Evolutionary conservation across 208 protist genomes (phyloP).

Genomic region (Zelonia costaricensis): DNA sequence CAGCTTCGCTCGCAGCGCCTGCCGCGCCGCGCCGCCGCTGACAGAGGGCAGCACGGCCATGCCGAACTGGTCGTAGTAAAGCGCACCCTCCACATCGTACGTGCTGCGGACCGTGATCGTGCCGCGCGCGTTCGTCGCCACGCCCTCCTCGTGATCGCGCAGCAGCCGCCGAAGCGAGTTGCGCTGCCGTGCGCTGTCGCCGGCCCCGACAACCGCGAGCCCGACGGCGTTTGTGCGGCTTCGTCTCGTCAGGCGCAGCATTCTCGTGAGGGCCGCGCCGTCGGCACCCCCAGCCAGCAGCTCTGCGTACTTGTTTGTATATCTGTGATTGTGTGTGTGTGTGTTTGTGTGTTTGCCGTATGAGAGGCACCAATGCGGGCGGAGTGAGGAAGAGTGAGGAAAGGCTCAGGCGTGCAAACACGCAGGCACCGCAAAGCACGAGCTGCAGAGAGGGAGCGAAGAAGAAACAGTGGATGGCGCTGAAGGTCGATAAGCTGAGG

Average conservation of each 20-base stretch:
- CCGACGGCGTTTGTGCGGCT: not conserved
- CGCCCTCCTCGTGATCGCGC: conserved; percentile 38
- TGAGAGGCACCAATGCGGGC: no score
- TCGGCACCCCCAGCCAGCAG: no score
- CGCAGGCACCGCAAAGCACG: not conserved
- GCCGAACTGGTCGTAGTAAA: conserved; percentile 56
- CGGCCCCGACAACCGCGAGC: conserved; percentile 1
- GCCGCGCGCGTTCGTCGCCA: conserved; percentile 27
- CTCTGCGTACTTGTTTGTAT: no score
- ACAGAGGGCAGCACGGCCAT: conserved; percentile 47
- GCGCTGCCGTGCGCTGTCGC: conserved; percentile 19
- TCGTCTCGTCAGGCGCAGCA: not conserved
- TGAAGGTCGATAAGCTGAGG: no score
- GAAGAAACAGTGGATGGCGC: not conserved
- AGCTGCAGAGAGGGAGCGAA: not conserved
- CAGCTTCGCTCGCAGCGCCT: conserved; percentile 38
- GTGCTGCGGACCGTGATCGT: conserved; percentile 37
- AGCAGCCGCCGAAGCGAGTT: conserved; percentile 23
- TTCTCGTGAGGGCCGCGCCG: not conserved
- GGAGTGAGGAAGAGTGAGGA: not conserved
- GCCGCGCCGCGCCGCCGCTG: conserved; percentile 44
- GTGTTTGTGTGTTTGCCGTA: no score
- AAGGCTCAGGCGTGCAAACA: not conserved
- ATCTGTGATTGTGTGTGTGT: no score
- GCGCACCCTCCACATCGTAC: conserved; percentile 37